phyloP scores from a whole-genome alignment of 192 early-diverging fungal genomes.

The Allomyces macrogynus region DNA sequence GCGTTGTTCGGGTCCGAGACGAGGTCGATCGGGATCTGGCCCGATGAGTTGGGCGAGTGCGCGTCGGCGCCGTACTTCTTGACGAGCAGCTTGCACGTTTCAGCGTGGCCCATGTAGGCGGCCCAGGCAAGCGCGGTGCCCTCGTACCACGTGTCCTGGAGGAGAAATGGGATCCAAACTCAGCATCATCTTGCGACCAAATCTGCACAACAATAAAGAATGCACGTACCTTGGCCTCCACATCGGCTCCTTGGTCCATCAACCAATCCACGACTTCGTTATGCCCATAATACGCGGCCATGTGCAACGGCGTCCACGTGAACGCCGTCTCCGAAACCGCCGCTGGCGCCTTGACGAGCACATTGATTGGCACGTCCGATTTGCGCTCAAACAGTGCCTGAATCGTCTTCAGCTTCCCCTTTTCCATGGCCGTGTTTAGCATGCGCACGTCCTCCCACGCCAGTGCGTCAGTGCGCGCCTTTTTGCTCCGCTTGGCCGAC shows the following conservation, averaged over 20 bases:
- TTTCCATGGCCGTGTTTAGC: too few species aligned
- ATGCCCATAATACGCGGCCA: conserved; percentile 1
- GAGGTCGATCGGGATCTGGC: conserved; percentile 1
- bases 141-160: background rate
- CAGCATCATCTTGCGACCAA: too few species aligned
- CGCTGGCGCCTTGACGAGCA: too few species aligned
- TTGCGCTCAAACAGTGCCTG: too few species aligned
- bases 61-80: conserved; percentile 2
- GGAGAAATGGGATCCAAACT: too few species aligned
- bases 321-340: background rate
- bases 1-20: too few species aligned
- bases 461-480: too few species aligned
- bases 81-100: conserved; percentile 1
- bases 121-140: conserved; percentile 3
- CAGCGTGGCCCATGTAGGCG: conserved; percentile 1
- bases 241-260: conserved; percentile 1
- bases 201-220: too few species aligned
- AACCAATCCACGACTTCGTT: background rate
- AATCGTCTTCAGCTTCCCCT: too few species aligned
- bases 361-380: too few species aligned
- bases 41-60: background rate
- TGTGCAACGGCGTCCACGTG: conserved; percentile 2
- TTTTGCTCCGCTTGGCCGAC: too few species aligned
- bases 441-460: too few species aligned
- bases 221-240: background rate